Evolutionary conservation across 2,329 filamentous ascomycete genomes (phyloP), one percentile per base, ranked within the genome.

Genomic region (Neocatenulostroma microsporum): DNA sequence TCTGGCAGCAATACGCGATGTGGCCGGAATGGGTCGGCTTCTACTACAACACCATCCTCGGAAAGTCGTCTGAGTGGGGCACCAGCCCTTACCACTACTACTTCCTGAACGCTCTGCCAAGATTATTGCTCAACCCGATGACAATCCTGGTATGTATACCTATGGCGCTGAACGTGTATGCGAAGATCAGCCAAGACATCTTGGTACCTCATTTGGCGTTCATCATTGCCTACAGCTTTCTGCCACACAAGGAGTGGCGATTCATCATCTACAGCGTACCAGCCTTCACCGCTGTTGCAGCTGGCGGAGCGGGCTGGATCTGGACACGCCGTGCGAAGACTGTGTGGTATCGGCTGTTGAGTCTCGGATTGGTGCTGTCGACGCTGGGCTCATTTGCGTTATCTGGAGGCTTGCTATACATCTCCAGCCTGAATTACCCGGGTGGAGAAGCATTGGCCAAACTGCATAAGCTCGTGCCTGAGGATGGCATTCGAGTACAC

Each of bases 181-280:
- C 63, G 11, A 45, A 46, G 24, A 57, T 56, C 13, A 64, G 62
- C 36, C 42, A 84, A 0, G 67, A 69, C 26, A 61, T 78, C 7
- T 50, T 84, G 3, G 50, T 80, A 2, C 87, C 91, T 0, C 72
- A 75, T 8, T 47, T 93, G 2, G 60, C 74, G 20, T 98, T 88
- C 59, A 70, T 93, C 14, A 72, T 72, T 4, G 61, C 93, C 28
- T 96, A 94, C 68, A 94, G 86, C 45, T 51, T 86, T 34, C 82
- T 94, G 44, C 88, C 89, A 1, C 91, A 98, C 66, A 98, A 98
- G 59, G 91, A 98, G 64, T 83, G 87, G 58, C 83, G 91, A 13
- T 98, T 98, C 68, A 80, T 98, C 49, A 78, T 96, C 52, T 96
- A 96, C 63, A 72, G 78, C 35, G 71, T 94, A 17, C 91, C 91